These are phyloP conservation scores for Chrysopogon serrulatus DNA, from an alignment of 176 grass and related monocot genomes.

Conservation along the genomic window DNA sequence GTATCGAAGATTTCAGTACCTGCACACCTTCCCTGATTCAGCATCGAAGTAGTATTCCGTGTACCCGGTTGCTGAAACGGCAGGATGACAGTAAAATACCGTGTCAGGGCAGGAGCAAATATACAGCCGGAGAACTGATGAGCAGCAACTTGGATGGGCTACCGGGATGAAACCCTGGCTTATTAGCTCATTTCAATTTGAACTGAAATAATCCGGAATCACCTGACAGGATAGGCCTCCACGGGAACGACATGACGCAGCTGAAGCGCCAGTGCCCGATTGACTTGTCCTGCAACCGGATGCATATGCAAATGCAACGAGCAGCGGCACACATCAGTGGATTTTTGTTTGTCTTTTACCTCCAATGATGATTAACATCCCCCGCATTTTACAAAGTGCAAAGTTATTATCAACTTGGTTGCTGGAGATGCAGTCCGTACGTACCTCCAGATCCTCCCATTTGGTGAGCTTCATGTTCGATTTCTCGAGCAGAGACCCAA, in stretches of 20 bases:
- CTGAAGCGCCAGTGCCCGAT: conserved; percentile 95
- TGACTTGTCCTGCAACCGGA: conserved; percentile 67
- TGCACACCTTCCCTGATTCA: conserved; percentile 71
- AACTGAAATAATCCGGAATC: background rate
- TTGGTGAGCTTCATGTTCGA: conserved; percentile 92
- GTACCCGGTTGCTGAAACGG: conserved; percentile 76
- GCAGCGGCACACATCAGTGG: background rate
- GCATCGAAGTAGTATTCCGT: conserved; percentile 80
- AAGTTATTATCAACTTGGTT: background rate
- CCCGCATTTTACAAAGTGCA: background rate
- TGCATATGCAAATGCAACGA: no score
- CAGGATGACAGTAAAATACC: background rate
- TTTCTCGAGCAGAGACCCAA: conserved; percentile 77
- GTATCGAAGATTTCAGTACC: conserved; percentile 17
- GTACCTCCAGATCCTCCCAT: conserved; percentile 81
- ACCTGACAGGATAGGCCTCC: conserved; percentile 92
- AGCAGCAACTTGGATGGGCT: background rate
- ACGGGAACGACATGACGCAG: conserved; percentile 96
- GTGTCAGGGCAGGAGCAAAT: background rate
- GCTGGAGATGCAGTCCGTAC: background rate
- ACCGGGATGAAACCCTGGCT: background rate
- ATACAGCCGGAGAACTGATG: background rate
- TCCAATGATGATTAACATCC: background rate
- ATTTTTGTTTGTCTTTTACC: background rate
- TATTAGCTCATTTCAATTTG: background rate